phyloP scores from a whole-genome alignment of 345 rosid species.

The Citrus maxima region DNA sequence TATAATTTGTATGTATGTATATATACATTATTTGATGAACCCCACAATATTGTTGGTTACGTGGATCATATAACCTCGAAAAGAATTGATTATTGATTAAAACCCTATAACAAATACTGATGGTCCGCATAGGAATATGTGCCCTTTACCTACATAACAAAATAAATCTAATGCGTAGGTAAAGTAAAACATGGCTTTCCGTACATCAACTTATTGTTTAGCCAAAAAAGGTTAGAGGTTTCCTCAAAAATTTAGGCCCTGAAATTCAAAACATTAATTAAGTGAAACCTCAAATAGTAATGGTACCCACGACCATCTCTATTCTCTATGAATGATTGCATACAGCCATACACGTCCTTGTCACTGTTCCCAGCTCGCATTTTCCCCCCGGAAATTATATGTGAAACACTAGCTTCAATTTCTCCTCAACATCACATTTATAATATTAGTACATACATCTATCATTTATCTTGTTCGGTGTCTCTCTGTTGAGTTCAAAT shows the following conservation, averaged over 20 bases:
- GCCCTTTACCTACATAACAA: neutral
- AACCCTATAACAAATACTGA: neutral
- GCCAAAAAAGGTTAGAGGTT: slow-evolving; percentile 4
- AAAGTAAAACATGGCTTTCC: neutral
- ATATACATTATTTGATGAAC: too few relatives aligned
- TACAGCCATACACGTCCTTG: slow-evolving; percentile 47
- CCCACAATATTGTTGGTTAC: too few relatives aligned
- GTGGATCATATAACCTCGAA: too few relatives aligned
- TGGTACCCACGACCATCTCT: slow-evolving; percentile 26
- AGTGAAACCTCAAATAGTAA: neutral
- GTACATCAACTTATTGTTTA: neutral
- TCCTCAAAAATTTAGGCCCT: neutral
- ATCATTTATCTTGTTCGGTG: neutral
- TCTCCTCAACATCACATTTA: neutral
- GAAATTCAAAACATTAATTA: neutral
- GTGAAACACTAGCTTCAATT: neutral
- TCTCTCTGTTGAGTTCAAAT: too few relatives aligned
- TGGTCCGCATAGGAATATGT: slow-evolving; percentile 19
- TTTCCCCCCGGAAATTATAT: neutral
- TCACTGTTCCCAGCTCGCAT: slow-evolving; percentile 17
- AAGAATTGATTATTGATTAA: too few relatives aligned
- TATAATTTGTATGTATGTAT: too few relatives aligned
- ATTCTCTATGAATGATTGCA: slow-evolving; percentile 21
- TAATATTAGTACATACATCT: slow-evolving; percentile 4
- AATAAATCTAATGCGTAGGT: neutral